Percentiles rank a stretch among this genome's conserved stretches.
phyloP scores from a whole-genome alignment of 331 rosid species.

The Ulmus americana region DNA sequence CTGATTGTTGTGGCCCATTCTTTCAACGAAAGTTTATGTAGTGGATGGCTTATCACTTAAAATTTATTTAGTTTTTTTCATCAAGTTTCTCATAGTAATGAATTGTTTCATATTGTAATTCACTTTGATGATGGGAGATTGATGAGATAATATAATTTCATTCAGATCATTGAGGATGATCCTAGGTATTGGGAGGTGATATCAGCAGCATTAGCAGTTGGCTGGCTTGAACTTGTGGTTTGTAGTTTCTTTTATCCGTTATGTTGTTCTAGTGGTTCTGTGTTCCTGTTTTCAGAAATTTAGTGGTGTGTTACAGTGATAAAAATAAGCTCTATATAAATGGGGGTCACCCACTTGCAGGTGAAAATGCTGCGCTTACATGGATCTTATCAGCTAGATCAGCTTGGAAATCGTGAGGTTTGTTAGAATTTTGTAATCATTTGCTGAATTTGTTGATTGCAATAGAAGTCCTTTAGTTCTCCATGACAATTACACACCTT shows the following conservation, averaged over 20 bases:
- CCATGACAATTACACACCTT: not conserved
- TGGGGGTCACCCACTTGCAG: constrained; percentile 42
- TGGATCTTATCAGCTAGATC: constrained; percentile 79
- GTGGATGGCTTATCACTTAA: no score
- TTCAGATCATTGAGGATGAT: constrained; percentile 74
- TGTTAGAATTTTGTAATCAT: constrained; percentile 31
- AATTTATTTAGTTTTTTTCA: no score
- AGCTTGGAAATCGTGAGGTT: constrained; percentile 87
- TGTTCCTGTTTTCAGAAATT: constrained; percentile 2
- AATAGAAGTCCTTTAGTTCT: not conserved
- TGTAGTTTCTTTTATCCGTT: constrained; percentile 25
- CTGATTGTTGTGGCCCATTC: not conserved
- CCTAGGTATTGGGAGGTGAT: constrained; percentile 78
- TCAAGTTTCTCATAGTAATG: no score
- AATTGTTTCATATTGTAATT: not conserved
- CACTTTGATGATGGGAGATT: constrained; percentile 13
- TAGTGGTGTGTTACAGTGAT: constrained; percentile 22
- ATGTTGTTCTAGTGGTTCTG: not conserved
- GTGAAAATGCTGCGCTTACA: constrained; percentile 84
- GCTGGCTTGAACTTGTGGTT: constrained; percentile 94
- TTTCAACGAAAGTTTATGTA: no score
- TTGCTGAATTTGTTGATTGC: not conserved
- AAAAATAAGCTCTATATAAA: constrained; percentile 10
- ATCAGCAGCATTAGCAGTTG: constrained; percentile 74
- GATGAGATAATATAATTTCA: constrained; percentile 16